phyloP scores from a whole-genome alignment of 1,284 basidiomycete genomes.

The Limonomyces culmigenus region DNA sequence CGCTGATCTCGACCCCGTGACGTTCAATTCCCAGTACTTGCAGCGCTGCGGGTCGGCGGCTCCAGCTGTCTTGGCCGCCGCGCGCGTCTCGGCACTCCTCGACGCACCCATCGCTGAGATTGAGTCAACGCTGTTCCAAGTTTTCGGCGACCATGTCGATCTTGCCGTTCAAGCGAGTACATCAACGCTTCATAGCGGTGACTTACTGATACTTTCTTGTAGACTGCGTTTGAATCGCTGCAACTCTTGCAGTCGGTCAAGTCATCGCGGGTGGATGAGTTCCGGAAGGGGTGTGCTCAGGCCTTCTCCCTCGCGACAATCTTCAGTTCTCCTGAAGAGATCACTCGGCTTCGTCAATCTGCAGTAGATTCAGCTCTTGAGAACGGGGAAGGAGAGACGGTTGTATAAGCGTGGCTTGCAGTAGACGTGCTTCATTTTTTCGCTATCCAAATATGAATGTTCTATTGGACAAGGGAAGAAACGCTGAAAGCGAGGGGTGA shows the following conservation, averaged over 20 bases:
- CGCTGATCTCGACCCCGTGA: conserved; percentile 36
- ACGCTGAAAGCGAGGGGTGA: no score
- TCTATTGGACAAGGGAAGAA: no score
- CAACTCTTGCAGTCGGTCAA: conserved; percentile 28
- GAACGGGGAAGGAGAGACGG: no score
- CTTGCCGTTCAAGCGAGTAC: conserved; percentile 33
- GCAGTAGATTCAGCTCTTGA: no score
- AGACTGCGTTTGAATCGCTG: conserved; percentile 32
- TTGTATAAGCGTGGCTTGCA: no score
- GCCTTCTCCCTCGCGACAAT: conserved; percentile 45
- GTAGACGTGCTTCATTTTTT: no score
- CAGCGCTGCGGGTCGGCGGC: conserved; percentile 39
- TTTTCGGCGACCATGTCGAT: conserved; percentile 25
- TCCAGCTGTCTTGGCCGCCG: conserved; percentile 40
- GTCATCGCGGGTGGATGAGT: conserved; percentile 39
- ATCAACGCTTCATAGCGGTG: background rate
- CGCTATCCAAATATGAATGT: no score
- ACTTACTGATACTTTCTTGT: conserved; percentile 1
- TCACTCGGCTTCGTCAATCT: conserved; percentile 17
- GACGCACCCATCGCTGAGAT: conserved; percentile 35
- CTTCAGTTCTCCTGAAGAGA: conserved; percentile 38
- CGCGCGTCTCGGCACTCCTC: conserved; percentile 31
- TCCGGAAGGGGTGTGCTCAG: conserved; percentile 29
- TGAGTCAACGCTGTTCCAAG: conserved; percentile 38
- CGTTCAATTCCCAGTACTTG: conserved; percentile 60